phyloP scores from a whole-genome alignment of 2,329 filamentous ascomycete species.

The Ophidiomyces ophidiicola region DNA sequence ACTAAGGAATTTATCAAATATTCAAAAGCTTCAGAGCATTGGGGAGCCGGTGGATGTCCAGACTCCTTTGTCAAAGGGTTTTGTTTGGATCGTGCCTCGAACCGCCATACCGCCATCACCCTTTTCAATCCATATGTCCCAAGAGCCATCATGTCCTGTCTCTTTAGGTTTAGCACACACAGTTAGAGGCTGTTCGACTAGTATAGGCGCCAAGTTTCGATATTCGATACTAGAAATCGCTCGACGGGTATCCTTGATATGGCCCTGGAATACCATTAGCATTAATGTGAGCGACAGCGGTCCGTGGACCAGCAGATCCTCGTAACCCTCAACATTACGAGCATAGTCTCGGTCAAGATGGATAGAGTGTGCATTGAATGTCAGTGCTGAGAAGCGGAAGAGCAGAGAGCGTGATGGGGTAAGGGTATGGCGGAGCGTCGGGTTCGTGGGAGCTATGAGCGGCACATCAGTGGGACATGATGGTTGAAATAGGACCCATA shows the following conservation, averaged over 20 bases:
- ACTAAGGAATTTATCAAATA: no score
- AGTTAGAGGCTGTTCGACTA: constrained; percentile 56
- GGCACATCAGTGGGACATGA: background rate
- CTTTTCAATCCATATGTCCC: constrained; percentile 56
- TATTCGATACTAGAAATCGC: constrained; percentile 55
- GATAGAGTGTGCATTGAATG: constrained; percentile 84
- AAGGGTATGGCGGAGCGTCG: constrained; percentile 48
- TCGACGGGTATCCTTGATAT: constrained; percentile 30
- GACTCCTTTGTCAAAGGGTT: background rate
- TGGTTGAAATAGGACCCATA: constrained; percentile 4
- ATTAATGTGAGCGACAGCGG: constrained; percentile 69
- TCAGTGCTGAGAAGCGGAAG: constrained; percentile 82
- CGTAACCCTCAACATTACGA: constrained; percentile 59
- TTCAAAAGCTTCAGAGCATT: constrained; percentile 4
- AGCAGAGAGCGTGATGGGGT: constrained; percentile 59
- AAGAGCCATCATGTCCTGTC: constrained; percentile 34
- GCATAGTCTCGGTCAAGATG: constrained; percentile 68
- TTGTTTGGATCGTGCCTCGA: constrained; percentile 39
- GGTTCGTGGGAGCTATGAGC: constrained; percentile 35
- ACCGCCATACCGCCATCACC: constrained; percentile 51
- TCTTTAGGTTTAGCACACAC: constrained; percentile 51
- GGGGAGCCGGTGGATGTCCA: background rate
- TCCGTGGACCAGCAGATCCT: constrained; percentile 69
- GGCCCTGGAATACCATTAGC: constrained; percentile 52
- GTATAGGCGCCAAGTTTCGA: constrained; percentile 69